Evolutionary conservation across 192 early-diverging fungal genomes (phyloP), one percentile per base, ranked within the genome.

Genomic region (Podila epicladia): DNA sequence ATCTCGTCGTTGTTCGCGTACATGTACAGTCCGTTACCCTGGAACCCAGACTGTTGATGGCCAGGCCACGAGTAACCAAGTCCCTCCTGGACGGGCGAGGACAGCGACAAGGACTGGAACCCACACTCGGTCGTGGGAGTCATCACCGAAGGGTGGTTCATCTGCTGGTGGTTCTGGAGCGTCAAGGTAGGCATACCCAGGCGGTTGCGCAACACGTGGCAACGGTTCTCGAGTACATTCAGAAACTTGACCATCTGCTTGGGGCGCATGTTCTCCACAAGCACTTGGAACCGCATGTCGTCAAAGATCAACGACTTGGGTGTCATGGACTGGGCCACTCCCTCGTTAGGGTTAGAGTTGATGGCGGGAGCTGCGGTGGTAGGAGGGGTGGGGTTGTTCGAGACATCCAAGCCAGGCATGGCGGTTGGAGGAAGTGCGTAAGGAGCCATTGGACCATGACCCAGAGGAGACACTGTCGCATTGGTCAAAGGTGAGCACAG

Each of bases 151-250:
- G 31, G 37, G 26, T 69, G 71, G 49, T 72, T 72, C 58, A 69
- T 58, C 24, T 68, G 70, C 55, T 72, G 77, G 20, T 80, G 71
- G 29, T 80, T 70, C 20, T 80, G 77, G 4, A 32, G 32, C 49
- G 59, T 45, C 24, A 37, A 33, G 53, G 50, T 9, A 19, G 70
- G 59, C 66, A 80, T 80, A 0, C 71, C 62, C 1, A 80, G 62
- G 5, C 77, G 77, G 26, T 80, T 50, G 48, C 77, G 77, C 35
- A 89, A 41, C 35, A 89, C 86, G 41, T 85, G 84, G 65, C 88
- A 89, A 53, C 88, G 77, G 64, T 83, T 82, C 77, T 89, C 87
- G 15, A 89, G 87, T 68, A 89, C 83, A 50, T 73, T 74, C 24
- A 89, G 57, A 45, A 86, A 86, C 20, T 70, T 75, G 62, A 83